Base-by-base conservation (phyloP, 495 filamentous ascomycete genomes). In the Neurospora sp. region DNA sequence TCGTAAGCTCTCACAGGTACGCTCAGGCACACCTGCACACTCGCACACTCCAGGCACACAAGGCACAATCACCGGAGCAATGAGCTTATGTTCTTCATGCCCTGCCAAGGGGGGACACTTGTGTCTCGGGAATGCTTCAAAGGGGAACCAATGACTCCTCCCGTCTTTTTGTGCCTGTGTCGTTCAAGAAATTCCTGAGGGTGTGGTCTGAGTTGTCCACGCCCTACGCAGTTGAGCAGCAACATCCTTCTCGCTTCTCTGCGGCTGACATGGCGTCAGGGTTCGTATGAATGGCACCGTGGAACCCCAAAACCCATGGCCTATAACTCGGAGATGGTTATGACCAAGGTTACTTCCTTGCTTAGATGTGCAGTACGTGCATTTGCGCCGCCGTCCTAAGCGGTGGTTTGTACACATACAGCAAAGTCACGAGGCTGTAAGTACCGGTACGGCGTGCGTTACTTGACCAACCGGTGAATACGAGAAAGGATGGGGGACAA, bases 201-300 rank as follows among this genome's bases (percentile, higher is more conserved):
- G 53, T 61, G 53, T 61, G 53, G 53, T 35, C 53, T 61, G 53
- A 61, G 53, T 61, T 61, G 53, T 61, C 53, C 53, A 14, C 48
- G 4, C 27, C 48, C 20, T 14, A 7, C 53, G 27, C 53, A 35
- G 12, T 61, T 61, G 27, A 61, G 37, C 12, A 27, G 20, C 69
- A 70, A 70, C 17, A 31, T 42, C 70, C n/a, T 59, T 71, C 38
- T 61, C 20, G 70, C 31, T 61, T 40, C 27, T 61, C 41, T 71
- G 70, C 70, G 70, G 70, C 70, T 71, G 70, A 68, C 35, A 71
- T 68, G 70, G 70, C 70, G 22, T 71, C 6, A 61, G 53, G 22
- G 53, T 31, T 31, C 53, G 22, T 61, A 31, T 17, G 53, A 61
- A 31, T 61, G 53, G 53, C 53, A 35, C 27, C 27, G 53, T 61